Evolutionary conservation across 192 early-diverging fungal species (phyloP).

Genomic region (Neocallimastix lanati): DNA sequence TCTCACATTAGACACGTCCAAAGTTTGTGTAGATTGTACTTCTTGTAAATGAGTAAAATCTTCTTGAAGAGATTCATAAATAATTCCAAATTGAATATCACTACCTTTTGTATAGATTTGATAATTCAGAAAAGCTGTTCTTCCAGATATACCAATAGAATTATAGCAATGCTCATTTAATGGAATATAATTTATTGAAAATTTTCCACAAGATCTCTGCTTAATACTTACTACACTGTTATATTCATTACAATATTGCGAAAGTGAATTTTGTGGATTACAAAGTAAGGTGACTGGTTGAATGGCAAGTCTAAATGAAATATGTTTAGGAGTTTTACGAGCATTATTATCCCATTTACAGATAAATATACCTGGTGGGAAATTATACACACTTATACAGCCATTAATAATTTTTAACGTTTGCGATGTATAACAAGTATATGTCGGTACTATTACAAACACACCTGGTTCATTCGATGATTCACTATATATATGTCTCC

Average conservation of each 20-base stretch:
- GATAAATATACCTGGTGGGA: not conserved
- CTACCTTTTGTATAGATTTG: not conserved
- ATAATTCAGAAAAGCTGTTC: not conserved
- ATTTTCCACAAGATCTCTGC: not conserved
- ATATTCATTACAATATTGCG: not conserved
- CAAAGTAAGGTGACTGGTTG: not conserved
- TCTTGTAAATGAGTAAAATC: too few relatives aligned
- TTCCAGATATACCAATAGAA: not conserved
- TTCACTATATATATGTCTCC: not conserved
- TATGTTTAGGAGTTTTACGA: not conserved
- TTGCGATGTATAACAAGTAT: not conserved
- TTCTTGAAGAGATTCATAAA: not conserved
- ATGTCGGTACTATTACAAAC: not conserved
- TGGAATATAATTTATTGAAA: not conserved
- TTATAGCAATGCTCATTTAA: not conserved
- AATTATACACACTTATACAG: not conserved
- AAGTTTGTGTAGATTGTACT: not conserved
- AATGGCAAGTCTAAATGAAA: not conserved
- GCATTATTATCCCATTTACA: not conserved
- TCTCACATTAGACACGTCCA: not conserved
- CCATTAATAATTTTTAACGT: not conserved
- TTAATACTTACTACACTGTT: not conserved
- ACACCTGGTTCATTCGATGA: not conserved
- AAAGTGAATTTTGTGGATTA: not conserved
- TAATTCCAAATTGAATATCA: not conserved